Evolutionary conservation across 1,139 yeast species (phyloP).

Genomic region (Citeromyces hawaiiensis): DNA sequence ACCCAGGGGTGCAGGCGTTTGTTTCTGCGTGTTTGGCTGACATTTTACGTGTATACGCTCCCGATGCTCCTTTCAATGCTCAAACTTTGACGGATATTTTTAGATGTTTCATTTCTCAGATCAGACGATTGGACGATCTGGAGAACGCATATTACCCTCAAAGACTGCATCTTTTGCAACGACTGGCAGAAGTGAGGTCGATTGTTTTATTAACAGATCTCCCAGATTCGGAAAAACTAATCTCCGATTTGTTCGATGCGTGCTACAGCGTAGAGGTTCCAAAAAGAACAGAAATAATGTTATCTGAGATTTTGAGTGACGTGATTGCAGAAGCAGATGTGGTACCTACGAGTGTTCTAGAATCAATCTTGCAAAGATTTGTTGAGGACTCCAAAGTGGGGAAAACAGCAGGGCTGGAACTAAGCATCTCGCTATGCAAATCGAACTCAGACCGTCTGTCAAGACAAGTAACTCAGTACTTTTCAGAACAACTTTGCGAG

Average conservation of each 20-base stretch:
- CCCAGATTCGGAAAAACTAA: conserved; percentile 43
- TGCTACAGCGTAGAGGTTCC: conserved; percentile 45
- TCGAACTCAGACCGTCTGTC: conserved; percentile 65
- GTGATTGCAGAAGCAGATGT: conserved; percentile 63
- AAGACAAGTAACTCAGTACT: conserved; percentile 65
- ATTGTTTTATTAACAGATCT: conserved; percentile 68
- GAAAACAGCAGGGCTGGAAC: conserved; percentile 45
- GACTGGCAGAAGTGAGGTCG: conserved; percentile 70
- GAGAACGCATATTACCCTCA: conserved; percentile 58
- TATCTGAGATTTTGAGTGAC: conserved; percentile 61
- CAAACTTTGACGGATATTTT: conserved; percentile 49
- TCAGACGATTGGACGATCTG: conserved; percentile 39
- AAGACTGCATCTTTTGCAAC: conserved; percentile 51
- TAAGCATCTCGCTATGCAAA: conserved; percentile 59
- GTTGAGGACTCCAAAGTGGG: conserved; percentile 14
- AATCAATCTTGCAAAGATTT: conserved; percentile 45
- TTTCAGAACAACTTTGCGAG: conserved; percentile 62
- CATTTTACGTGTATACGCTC: conserved; percentile 67
- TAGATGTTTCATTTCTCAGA: conserved; percentile 47
- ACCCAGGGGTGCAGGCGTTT: conserved; percentile 58
- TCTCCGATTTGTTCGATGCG: conserved; percentile 41
- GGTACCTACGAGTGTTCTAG: conserved; percentile 52
- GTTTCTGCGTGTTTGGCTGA: conserved; percentile 70
- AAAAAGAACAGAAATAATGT: conserved; percentile 37
- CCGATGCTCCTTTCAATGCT: conserved; percentile 80